Conservation (phyloP, 306 rosid genomes). For the Rubus parviflorus region DNA sequence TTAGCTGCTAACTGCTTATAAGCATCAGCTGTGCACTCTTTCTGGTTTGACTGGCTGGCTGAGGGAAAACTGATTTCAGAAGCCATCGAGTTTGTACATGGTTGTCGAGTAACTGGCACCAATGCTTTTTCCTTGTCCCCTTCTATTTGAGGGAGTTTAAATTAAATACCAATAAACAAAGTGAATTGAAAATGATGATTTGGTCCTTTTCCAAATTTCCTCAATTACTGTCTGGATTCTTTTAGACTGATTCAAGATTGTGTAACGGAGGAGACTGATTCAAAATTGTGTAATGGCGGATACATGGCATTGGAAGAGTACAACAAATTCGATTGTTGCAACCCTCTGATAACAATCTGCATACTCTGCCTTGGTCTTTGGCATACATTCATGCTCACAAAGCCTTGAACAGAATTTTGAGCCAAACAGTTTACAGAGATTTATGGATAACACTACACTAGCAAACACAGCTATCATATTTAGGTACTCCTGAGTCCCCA, state of each 20-base stretch:
- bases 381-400: conserved; percentile 1
- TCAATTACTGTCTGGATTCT: not conserved
- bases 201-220: not conserved
- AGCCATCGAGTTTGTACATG: not conserved
- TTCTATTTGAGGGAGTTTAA: not conserved
- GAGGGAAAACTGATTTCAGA: conserved; percentile 10
- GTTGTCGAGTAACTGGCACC: not conserved
- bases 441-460: not conserved
- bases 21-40: conserved; percentile 5
- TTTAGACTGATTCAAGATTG: not conserved
- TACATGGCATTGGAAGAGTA: not conserved
- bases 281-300: too few relatives aligned
- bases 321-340: not conserved
- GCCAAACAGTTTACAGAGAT: not conserved
- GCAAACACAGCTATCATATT: not conserved
- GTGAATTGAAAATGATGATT: not conserved
- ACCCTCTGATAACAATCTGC: not conserved
- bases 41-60: conserved; percentile 7
- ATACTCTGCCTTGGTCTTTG: not conserved
- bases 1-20: conserved; percentile 17
- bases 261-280: not conserved
- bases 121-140: not conserved
- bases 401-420: not conserved
- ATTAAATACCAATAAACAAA: not conserved
- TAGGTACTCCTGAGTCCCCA: not conserved